phyloP scores from a whole-genome alignment of 768 basidiomycete species.

The Tricholoma sp. region DNA sequence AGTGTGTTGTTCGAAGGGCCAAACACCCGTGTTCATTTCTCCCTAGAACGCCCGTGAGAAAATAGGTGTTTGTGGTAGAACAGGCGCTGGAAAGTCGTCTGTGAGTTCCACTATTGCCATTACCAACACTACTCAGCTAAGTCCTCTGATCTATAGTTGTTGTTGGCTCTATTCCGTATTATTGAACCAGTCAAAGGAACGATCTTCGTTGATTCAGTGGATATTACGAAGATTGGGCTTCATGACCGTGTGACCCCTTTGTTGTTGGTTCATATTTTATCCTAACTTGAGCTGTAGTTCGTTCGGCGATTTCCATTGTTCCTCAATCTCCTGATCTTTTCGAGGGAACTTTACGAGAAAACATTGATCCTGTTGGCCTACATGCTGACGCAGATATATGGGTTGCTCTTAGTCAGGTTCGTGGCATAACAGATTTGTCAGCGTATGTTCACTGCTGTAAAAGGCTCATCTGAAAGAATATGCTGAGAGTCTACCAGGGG shows the following conservation, averaged over 20 bases:
- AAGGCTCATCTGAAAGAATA: conserved; percentile 67
- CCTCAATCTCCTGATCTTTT: conserved; percentile 74
- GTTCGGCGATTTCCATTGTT: conserved; percentile 79
- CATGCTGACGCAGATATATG: conserved; percentile 81
- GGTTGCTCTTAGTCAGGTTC: conserved; percentile 70
- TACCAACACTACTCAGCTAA: neutral
- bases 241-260: conserved; percentile 48
- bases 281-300: conserved; percentile 38
- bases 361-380: conserved; percentile 81
- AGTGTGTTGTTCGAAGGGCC: conserved; percentile 13
- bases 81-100: conserved; percentile 77
- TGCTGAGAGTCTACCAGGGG: conserved; percentile 57
- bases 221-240: conserved; percentile 72
- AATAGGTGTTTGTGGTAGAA: conserved; percentile 84
- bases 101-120: conserved; percentile 29
- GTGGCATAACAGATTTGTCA: neutral
- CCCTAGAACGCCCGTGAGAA: conserved; percentile 72
- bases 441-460: neutral
- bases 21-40: conserved; percentile 1
- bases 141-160: conserved; percentile 32
- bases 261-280: conserved; percentile 1
- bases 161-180: conserved; percentile 73
- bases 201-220: conserved; percentile 69
- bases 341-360: conserved; percentile 74
- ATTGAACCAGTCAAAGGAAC: conserved; percentile 65